Base-by-base conservation (phyloP, 331 rosid genomes). In the Telfairia occidentalis region DNA sequence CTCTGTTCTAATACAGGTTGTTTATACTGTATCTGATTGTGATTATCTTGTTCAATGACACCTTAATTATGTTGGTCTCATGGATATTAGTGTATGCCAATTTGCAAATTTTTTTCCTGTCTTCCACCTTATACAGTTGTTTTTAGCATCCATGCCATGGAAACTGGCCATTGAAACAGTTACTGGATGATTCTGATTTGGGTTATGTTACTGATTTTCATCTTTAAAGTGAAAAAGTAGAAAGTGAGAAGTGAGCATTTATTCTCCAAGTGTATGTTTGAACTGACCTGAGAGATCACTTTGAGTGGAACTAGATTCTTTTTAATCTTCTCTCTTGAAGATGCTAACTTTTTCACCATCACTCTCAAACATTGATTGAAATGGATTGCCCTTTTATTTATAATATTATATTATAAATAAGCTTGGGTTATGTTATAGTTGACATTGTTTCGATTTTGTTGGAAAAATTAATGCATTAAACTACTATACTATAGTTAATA, bases 11-110 rank as follows among this genome's bases (percentile, higher is more conserved):
- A 29, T 71, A 28, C 76, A 71, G 76, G 45, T 49, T 48, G 76
- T 71, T 71, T 71, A 71, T 71, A 71, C 76, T 48, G 76, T 18
- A 46, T 71, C 76, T 71, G 60, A 46, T 71, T 71, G 60, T 71
- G 75, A 70, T 70, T 70, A 70, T 70, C 40, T 13, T 48, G 76
- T 71, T 48, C 15, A 71, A 48, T 71, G 76, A 49, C 76, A 48
- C 60, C 61, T 71, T 71, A 71, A 29, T 71, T 71, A 48, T 49
- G 76, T 30, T 71, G 45, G 18, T 46, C 76, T 71, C 45, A 48
- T 71, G 76, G 60, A 48, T 71, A 29, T 29, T 49, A 28, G 26
- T 48, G 1, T 46, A 38, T 48, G 76, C n/a, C n/a, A 46, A 28
- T 71, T 48, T 34, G 28, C 45, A 34, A 35, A 35, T 63, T 11